Conservation (phyloP, 2,329 filamentous ascomycete species). For the Geosmithia putterillii region DNA sequence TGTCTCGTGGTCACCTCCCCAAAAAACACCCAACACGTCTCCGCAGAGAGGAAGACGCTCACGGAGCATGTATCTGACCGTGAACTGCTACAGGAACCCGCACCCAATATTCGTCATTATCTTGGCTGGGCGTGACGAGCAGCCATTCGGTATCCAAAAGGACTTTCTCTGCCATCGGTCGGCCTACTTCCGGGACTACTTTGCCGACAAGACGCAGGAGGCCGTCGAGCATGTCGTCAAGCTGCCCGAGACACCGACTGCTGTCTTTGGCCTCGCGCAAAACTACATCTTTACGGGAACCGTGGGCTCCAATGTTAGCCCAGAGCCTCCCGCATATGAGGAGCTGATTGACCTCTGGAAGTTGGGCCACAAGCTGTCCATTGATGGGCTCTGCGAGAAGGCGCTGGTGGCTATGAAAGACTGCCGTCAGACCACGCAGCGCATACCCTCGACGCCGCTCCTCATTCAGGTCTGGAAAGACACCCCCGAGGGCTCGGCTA, state of each 20-base stretch:
- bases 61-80: neutral
- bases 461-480: conserved; percentile 51
- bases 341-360: conserved; percentile 44
- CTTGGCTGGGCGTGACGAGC: conserved; percentile 37
- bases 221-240: conserved; percentile 36
- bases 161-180: conserved; percentile 44
- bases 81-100: conserved; percentile 26
- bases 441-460: conserved; percentile 45
- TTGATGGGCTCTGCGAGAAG: conserved; percentile 43
- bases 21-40: too few species aligned
- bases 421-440: conserved; percentile 35
- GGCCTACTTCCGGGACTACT: conserved; percentile 31
- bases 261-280: conserved; percentile 43
- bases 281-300: conserved; percentile 39
- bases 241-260: conserved; percentile 31
- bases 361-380: conserved; percentile 35
- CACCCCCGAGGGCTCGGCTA: conserved; percentile 46
- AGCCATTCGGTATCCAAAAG: conserved; percentile 45
- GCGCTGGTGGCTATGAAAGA: conserved; percentile 46
- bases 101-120: conserved; percentile 44
- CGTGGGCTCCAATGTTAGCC: conserved; percentile 17
- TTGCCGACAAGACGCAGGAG: conserved; percentile 21
- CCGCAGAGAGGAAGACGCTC: neutral
- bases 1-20: neutral
- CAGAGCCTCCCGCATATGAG: conserved; percentile 36